phyloP scores from a whole-genome alignment of 2,329 filamentous ascomycete species.

The Metarhizium humberi region DNA sequence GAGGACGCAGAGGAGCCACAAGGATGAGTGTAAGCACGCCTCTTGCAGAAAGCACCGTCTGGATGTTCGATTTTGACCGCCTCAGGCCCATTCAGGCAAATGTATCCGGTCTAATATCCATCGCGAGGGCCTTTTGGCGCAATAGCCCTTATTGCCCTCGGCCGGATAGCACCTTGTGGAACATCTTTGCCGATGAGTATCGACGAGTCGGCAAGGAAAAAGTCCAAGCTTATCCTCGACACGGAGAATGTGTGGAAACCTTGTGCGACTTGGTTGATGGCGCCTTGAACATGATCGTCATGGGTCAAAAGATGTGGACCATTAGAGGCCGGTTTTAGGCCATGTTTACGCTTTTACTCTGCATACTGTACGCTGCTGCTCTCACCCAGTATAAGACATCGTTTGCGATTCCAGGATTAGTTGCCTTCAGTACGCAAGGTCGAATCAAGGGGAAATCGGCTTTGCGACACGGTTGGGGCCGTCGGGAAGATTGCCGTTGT shows the following conservation, averaged over 20 bases:
- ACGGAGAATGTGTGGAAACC: constrained; percentile 3
- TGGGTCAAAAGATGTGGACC: constrained; percentile 2
- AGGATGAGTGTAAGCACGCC: not conserved
- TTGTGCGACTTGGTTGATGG: constrained; percentile 2
- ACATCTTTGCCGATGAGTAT: constrained; percentile 2
- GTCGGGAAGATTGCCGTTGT: too few relatives aligned
- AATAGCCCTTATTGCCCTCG: constrained; percentile 45
- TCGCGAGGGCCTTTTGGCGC: constrained; percentile 31
- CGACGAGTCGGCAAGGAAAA: not conserved
- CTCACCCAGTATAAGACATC: too few relatives aligned
- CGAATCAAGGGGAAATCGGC: too few relatives aligned
- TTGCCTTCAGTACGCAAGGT: too few relatives aligned
- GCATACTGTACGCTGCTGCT: too few relatives aligned
- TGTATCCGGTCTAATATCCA: constrained; percentile 27
- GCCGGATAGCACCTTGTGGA: constrained; percentile 15
- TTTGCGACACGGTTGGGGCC: too few relatives aligned
- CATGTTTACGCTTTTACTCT: too few relatives aligned
- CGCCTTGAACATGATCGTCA: constrained; percentile 1
- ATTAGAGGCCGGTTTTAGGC: constrained; percentile 4
- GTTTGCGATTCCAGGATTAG: too few relatives aligned
- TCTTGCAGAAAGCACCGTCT: constrained; percentile 27
- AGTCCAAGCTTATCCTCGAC: not conserved
- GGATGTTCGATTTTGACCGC: constrained; percentile 40
- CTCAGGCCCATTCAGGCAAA: constrained; percentile 26
- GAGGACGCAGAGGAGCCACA: constrained; percentile 6